phyloP scores from a whole-genome alignment of 2,329 filamentous ascomycete species.

The Thielaviopsis musarum region DNA sequence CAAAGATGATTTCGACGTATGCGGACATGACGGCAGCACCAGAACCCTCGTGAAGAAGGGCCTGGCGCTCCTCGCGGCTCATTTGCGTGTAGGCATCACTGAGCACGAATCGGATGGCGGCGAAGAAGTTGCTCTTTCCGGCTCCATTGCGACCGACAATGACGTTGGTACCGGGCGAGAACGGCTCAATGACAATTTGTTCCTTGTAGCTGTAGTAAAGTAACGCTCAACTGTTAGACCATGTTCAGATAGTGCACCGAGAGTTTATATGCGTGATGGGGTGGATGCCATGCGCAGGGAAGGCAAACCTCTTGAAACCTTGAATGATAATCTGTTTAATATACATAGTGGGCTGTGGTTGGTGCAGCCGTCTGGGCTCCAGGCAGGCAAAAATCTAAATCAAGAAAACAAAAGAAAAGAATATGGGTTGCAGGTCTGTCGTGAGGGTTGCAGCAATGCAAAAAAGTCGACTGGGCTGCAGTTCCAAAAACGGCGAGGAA shows the following conservation, averaged over 20 bases:
- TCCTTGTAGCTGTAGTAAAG: conserved; percentile 64
- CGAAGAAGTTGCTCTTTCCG: conserved; percentile 99
- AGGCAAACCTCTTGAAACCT: conserved; percentile 84
- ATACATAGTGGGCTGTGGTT: conserved; percentile 48
- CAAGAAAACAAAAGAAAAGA: too few species aligned
- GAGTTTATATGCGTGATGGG: too few species aligned
- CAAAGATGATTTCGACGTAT: conserved; percentile 98
- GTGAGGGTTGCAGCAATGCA: too few species aligned
- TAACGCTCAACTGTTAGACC: too few species aligned
- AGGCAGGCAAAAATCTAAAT: too few species aligned
- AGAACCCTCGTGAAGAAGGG: conserved; percentile 91
- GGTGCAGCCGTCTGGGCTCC: not conserved
- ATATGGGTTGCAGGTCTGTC: too few species aligned
- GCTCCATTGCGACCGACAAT: conserved; percentile 98
- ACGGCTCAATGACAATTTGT: conserved; percentile 95
- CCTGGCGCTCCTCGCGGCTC: conserved; percentile 88
- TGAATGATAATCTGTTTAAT: conserved; percentile 99
- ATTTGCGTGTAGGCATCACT: conserved; percentile 96
- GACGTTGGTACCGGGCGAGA: conserved; percentile 93
- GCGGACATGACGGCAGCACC: conserved; percentile 97
- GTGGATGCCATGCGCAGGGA: conserved; percentile 22
- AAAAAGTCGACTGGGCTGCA: too few species aligned
- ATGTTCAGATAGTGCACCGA: too few species aligned
- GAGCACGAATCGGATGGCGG: conserved; percentile 93
- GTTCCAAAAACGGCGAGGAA: too few species aligned